phyloP scores from a whole-genome alignment of 179 eudicot genomes.

The Silene vulgaris region DNA sequence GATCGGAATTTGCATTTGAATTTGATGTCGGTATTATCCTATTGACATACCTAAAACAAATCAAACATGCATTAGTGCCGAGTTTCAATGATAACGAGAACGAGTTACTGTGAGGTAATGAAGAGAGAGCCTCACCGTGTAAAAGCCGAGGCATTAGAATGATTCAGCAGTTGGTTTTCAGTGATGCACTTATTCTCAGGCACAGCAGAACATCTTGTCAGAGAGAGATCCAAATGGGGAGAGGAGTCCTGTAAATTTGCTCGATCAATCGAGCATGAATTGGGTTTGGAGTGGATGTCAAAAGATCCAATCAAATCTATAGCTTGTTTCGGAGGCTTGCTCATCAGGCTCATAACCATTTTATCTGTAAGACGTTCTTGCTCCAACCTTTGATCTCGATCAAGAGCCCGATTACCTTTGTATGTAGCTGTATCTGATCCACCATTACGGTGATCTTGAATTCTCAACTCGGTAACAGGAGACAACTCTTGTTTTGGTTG shows the following conservation, averaged over 20 bases:
- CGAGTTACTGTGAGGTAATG: neutral
- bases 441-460: conserved; percentile 23
- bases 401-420: conserved; percentile 16
- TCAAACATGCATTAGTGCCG: neutral
- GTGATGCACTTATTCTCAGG: conserved; percentile 19
- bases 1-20: conserved; percentile 19
- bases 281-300: conserved; percentile 32
- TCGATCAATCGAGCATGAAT: conserved; percentile 28
- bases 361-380: conserved; percentile 25
- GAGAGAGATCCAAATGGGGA: conserved; percentile 42
- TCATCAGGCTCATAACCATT: conserved; percentile 5
- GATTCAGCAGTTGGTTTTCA: conserved; percentile 34
- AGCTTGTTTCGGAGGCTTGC: conserved; percentile 45
- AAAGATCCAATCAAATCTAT: conserved; percentile 74
- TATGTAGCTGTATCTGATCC: conserved; percentile 28
- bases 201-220: conserved; percentile 29
- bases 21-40: conserved; percentile 32
- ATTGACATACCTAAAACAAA: conserved; percentile 51
- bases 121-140: conserved; percentile 38
- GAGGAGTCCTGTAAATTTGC: conserved; percentile 23
- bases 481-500: conserved; percentile 28
- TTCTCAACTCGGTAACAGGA: conserved; percentile 30
- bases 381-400: conserved; percentile 28
- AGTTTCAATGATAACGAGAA: neutral
- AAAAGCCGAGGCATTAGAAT: conserved; percentile 47